Conservation (phyloP, 352 stramenopile species). For the Globisporangium cystogenes region DNA sequence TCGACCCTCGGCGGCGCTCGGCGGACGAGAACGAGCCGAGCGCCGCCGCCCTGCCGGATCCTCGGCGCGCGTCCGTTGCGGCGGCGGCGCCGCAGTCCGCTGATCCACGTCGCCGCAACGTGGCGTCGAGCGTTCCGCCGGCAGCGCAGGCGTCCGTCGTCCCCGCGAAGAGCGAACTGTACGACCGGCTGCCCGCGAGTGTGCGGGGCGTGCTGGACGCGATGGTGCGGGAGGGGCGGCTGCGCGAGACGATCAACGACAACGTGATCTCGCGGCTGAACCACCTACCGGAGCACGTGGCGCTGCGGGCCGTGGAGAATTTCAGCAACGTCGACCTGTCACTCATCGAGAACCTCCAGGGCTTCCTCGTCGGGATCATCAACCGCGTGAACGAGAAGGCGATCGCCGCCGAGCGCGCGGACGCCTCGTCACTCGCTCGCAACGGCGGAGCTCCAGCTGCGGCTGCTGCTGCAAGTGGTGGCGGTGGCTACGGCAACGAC, state of each 20-base stretch:
- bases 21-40: slow-evolving; percentile 5
- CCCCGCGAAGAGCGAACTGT: slow-evolving; percentile 38
- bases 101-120: slow-evolving; percentile 32
- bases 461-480: not conserved
- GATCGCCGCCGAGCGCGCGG: slow-evolving; percentile 20
- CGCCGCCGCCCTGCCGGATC: not conserved
- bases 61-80: not conserved
- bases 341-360: slow-evolving; percentile 73
- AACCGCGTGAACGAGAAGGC: slow-evolving; percentile 73
- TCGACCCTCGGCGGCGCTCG: slow-evolving; percentile 33
- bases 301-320: slow-evolving; percentile 65
- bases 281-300: slow-evolving; percentile 59
- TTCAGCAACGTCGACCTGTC: slow-evolving; percentile 71
- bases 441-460: not conserved
- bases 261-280: slow-evolving; percentile 66
- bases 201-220: slow-evolving; percentile 50
- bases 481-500: not conserved
- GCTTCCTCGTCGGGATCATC: slow-evolving; percentile 82
- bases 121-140: slow-evolving; percentile 13
- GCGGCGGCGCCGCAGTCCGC: slow-evolving; percentile 1
- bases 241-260: slow-evolving; percentile 67
- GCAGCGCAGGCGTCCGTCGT: slow-evolving; percentile 3
- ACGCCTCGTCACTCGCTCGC: not conserved
- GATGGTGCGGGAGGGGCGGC: slow-evolving; percentile 42
- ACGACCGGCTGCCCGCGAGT: slow-evolving; percentile 37